Evolutionary conservation across 164 flowering plant genomes (phyloP).

Genomic region (Annona squamosa): DNA sequence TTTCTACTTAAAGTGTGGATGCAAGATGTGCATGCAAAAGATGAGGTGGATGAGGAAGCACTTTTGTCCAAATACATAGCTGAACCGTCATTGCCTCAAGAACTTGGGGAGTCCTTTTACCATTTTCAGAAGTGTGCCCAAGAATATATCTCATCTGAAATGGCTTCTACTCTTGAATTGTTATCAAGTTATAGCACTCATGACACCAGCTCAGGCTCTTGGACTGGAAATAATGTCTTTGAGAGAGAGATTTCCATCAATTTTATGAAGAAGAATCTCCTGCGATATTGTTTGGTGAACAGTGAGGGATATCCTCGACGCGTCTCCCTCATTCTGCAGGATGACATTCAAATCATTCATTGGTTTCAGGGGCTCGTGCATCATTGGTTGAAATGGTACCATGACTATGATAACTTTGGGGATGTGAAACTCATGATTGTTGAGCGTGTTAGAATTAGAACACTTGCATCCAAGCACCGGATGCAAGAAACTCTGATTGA

Average conservation of each 20-base stretch:
- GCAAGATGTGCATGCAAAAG: constrained; percentile 55
- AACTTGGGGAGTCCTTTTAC: constrained; percentile 56
- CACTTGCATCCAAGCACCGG: constrained; percentile 73
- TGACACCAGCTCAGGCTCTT: constrained; percentile 14
- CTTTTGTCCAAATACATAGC: constrained; percentile 56
- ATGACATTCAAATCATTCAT: constrained; percentile 52
- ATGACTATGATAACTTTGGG: constrained; percentile 45
- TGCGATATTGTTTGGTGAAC: constrained; percentile 61
- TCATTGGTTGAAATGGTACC: constrained; percentile 77
- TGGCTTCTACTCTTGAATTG: constrained; percentile 48
- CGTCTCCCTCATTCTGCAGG: constrained; percentile 56
- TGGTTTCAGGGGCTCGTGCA: constrained; percentile 73
- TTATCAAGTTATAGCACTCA: constrained; percentile 26
- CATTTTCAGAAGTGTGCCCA: constrained; percentile 57
- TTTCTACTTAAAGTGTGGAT: constrained; percentile 70
- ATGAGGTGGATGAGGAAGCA: constrained; percentile 34
- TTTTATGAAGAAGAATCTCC: constrained; percentile 50
- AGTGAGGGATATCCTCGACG: constrained; percentile 48
- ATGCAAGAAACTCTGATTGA: constrained; percentile 60
- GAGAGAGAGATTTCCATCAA: constrained; percentile 49
- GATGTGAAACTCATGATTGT: constrained; percentile 50
- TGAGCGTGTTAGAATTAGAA: constrained; percentile 56
- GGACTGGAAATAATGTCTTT: constrained; percentile 11
- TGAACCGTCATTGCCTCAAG: constrained; percentile 75
- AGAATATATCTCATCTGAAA: constrained; percentile 68